Evolutionary conservation across 2,329 filamentous ascomycete species (phyloP).

Genomic region (Alternaria gansuensis): DNA sequence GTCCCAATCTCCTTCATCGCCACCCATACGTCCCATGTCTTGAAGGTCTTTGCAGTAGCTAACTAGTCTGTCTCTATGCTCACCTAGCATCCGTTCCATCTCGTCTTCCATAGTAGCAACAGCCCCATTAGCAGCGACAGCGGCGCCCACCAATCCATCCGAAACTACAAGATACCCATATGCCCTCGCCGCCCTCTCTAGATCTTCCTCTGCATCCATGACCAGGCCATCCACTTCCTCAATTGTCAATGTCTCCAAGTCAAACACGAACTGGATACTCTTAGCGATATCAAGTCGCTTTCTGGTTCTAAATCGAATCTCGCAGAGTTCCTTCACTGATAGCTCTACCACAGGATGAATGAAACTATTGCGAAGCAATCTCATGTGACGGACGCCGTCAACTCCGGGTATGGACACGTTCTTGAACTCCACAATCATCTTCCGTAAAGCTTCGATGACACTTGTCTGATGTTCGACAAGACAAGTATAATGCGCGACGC

Average conservation of each 20-base stretch:
- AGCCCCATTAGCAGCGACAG: background rate
- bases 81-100: background rate
- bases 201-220: background rate
- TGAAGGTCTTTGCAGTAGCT: background rate
- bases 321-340: background rate
- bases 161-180: background rate
- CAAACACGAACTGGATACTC: background rate
- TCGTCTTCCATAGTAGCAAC: background rate
- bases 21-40: too few species aligned
- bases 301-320: background rate
- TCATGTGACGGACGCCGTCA: too few species aligned
- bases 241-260: background rate
- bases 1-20: background rate
- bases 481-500: background rate
- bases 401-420: too few species aligned
- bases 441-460: too few species aligned
- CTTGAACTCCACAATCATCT: too few species aligned
- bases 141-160: background rate
- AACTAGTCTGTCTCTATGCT: background rate
- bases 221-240: background rate
- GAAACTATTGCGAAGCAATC: too few species aligned
- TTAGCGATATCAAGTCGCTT: background rate
- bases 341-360: too few species aligned
- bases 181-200: background rate
- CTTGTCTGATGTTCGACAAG: too few species aligned